Base-by-base conservation (phyloP, 2,329 filamentous ascomycete species). In the Colletotrichum nymphaeae region DNA sequence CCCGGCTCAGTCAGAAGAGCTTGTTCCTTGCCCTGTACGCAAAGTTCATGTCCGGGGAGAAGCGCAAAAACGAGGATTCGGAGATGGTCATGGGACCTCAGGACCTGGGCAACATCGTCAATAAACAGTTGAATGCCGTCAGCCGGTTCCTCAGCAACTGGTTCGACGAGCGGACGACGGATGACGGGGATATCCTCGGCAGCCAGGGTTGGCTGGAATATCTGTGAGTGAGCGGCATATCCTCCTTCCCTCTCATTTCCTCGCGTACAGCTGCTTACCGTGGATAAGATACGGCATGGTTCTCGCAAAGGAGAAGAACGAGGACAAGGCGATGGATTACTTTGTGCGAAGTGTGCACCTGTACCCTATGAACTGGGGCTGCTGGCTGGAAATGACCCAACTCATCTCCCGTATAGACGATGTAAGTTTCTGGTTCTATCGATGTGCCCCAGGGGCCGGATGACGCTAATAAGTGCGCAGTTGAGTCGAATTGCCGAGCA, bases 51-150 rank as follows among this genome's bases (percentile, higher is more conserved):
- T 93, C 95, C 0, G 97, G 97, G 1, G 97, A 99, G 86, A 98
- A 98, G 86, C 92, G 94, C 76, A 98, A 96, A 83, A 94, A 98
- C 78, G 97, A 99, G 82, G 96, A 98, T 71, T 95, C 94, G 26
- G 97, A 99, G 84, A 98, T 98, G 93, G 94, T 99, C 63, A 91
- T 98, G 83, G 97, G 97, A 0, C 96, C 97, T 1, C 92, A 95
- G 72, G 97, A 99, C 82, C 92, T 95, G 16, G 95, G 95, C 1
- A 92, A 92, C 37, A 94, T 94, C 1, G 84, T 91, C 72, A 99
- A 99, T 81, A 95, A 95, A 81, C 95, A 98, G 81, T 85, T 99
- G 35, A 87, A 93, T 2, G 88, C 90, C 0, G 90, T 98, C 49
- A 92, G 93, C 24, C 90, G 92, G 7, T 92, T 93, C 37, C 85